These are phyloP conservation scores for Serendipita sp. DNA, from an alignment of 768 basidiomycete genomes.

Conservation along the genomic window DNA sequence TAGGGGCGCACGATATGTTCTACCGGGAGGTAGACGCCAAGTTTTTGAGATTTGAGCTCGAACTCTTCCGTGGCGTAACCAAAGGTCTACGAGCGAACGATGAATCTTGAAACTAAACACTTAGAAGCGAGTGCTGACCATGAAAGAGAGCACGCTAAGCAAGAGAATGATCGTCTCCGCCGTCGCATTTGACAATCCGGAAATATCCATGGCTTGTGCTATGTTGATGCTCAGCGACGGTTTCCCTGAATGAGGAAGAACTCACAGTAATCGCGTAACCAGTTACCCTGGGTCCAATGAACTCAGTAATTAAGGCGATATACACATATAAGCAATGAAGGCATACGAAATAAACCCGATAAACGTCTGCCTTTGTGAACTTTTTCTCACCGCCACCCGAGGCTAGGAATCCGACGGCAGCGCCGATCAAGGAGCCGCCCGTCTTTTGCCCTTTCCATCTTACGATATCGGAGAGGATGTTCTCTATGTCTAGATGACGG, in stretches of 20 bases:
- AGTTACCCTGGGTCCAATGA: constrained; percentile 33
- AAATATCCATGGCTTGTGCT: constrained; percentile 50
- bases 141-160: constrained; percentile 1
- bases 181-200: constrained; percentile 47
- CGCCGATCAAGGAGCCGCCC: constrained; percentile 30
- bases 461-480: constrained; percentile 40
- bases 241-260: not conserved
- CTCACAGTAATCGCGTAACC: constrained; percentile 58
- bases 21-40: constrained; percentile 62
- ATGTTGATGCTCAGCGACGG: constrained; percentile 2
- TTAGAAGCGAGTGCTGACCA: not conserved
- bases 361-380: constrained; percentile 48
- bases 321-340: not conserved
- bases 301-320: not conserved
- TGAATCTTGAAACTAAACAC: not conserved
- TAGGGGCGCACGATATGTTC: constrained; percentile 18
- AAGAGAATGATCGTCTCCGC: constrained; percentile 34
- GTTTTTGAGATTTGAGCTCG: constrained; percentile 51
- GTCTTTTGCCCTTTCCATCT: constrained; percentile 34
- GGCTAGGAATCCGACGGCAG: constrained; percentile 32
- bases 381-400: constrained; percentile 36
- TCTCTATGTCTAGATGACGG: constrained; percentile 63
- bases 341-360: constrained; percentile 48
- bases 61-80: constrained; percentile 52
- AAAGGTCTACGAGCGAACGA: constrained; percentile 28